Percentiles rank a stretch among this genome's conserved stretches.
Conservation (phyloP, 2,329 filamentous ascomycete species). For the Penicillium sp. region DNA sequence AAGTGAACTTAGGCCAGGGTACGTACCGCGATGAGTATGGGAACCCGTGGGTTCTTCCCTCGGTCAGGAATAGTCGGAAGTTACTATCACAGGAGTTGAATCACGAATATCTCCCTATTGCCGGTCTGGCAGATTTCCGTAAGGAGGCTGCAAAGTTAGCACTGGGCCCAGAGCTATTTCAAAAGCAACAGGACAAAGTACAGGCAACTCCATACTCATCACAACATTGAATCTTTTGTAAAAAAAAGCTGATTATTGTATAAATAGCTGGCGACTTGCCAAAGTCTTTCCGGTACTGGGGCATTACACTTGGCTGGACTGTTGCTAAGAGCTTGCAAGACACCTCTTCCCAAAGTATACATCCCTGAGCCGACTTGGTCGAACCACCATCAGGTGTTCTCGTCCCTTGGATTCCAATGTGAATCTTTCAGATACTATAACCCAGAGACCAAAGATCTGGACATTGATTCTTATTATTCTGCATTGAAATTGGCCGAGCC, state of each 20-base stretch:
- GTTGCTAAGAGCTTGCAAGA: slow-evolving; percentile 19
- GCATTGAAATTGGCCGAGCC: slow-evolving; percentile 14
- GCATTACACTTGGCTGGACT: slow-evolving; percentile 28
- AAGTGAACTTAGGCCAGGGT: slow-evolving; percentile 38
- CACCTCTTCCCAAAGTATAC: slow-evolving; percentile 58
- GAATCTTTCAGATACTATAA: slow-evolving; percentile 43
- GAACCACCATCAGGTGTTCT: slow-evolving; percentile 96
- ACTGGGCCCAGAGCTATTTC: slow-evolving; percentile 56
- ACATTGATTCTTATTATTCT: slow-evolving; percentile 23
- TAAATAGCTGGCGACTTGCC: slow-evolving; percentile 58
- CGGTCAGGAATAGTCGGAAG: slow-evolving; percentile 25
- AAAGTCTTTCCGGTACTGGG: slow-evolving; percentile 86
- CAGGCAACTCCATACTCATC: not conserved
- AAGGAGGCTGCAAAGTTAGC: slow-evolving; percentile 82
- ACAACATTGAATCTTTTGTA: not conserved
- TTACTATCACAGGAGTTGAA: slow-evolving; percentile 65
- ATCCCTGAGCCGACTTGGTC: slow-evolving; percentile 93
- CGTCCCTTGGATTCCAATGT: slow-evolving; percentile 74
- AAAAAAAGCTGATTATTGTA: not conserved
- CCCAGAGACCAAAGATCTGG: slow-evolving; percentile 15
- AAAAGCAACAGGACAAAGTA: slow-evolving; percentile 15
- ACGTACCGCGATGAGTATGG: slow-evolving; percentile 38
- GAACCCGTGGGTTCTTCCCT: slow-evolving; percentile 38
- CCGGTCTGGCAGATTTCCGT: slow-evolving; percentile 77
- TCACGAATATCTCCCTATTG: slow-evolving; percentile 96